phyloP scores from a whole-genome alignment of 495 filamentous ascomycete species.

The Aspergillus taichungensis region DNA sequence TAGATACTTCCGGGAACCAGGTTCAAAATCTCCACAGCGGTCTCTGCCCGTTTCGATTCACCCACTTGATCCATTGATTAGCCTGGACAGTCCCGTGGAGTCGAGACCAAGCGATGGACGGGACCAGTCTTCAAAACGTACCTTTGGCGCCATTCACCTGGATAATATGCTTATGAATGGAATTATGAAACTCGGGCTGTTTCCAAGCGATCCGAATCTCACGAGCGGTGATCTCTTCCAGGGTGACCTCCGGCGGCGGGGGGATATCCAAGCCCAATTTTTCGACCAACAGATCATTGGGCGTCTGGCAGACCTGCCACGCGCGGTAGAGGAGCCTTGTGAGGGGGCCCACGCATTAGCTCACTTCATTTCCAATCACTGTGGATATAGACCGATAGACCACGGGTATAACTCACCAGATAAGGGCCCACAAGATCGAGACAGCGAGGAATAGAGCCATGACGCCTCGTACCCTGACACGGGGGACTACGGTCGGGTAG shows the following conservation, averaged over 20 bases:
- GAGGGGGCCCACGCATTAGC: neutral
- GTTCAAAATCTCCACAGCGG: conserved; percentile 78
- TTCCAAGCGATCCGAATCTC: conserved; percentile 91
- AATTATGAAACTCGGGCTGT: conserved; percentile 63
- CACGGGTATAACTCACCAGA: conserved; percentile 36
- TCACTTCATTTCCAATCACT: neutral
- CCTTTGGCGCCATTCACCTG: conserved; percentile 89
- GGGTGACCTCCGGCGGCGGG: conserved; percentile 76
- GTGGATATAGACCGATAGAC: neutral
- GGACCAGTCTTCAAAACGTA: conserved; percentile 28
- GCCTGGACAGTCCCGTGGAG: neutral
- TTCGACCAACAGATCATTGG: conserved; percentile 80
- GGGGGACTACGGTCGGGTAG: conserved; percentile 40
- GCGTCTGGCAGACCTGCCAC: conserved; percentile 78
- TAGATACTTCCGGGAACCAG: conserved; percentile 82
- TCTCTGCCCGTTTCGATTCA: conserved; percentile 75
- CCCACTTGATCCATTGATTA: conserved; percentile 52
- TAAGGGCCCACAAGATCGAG: conserved; percentile 42
- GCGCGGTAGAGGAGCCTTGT: conserved; percentile 70
- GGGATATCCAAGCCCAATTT: conserved; percentile 91
- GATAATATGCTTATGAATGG: conserved; percentile 79
- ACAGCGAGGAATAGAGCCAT: conserved; percentile 44
- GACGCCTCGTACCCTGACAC: conserved; percentile 41
- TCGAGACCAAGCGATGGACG: too few species aligned
- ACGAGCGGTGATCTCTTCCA: conserved; percentile 82